Base-by-base conservation (phyloP, 768 basidiomycete species). In the Sutorius australiensis region DNA sequence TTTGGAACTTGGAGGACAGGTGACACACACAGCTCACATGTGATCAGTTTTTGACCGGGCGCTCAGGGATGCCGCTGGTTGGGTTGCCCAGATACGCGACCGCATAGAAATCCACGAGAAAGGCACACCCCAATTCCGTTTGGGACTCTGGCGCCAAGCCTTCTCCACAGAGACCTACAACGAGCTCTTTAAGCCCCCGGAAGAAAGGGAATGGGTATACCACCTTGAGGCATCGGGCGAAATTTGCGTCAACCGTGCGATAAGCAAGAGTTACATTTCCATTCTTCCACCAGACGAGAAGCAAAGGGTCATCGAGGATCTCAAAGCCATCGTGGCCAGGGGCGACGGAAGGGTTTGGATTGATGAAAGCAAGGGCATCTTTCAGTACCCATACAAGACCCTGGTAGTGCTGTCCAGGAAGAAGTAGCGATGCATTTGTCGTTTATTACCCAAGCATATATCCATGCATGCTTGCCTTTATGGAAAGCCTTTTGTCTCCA, bases 1-100 rank as follows among this genome's bases (percentile, higher is more conserved):
- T 95, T 43, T 98, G 95, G 95, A 98, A 97, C 71, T 73, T 95
- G 30, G 95, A 97, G 67, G 86, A 92, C 68, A 75, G 87, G 85
- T 84, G 53, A 42, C 30, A 7, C 2, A 12, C 28, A 16, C 46
- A 30, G 48, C 24, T 19, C 21, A 31, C 12, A 17, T 11, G 6
- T 14, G 16, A 19, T 38, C 5, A 31, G 14, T 38, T 40, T n/a
- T 17, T 53, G 17, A 57, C 46, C 37, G 10, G 13, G 10, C 16
- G 31, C 19, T 11, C 59, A 86, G 87, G 56, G 77, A 81, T 21
- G 68, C 68, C 2, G 84, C 85, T 19, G 63, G 65, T n/a, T 95
- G 91, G 91, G 86, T 92, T 40, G 84, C 79, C 1, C 74, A 84
- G 57, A 50, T 93, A 10, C 82, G 92, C 8, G 80, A 89, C 56